These are phyloP conservation scores for Berkeleyomyces basicola DNA, from an alignment of 2,329 filamentous ascomycete species.

Conservation along the genomic window DNA sequence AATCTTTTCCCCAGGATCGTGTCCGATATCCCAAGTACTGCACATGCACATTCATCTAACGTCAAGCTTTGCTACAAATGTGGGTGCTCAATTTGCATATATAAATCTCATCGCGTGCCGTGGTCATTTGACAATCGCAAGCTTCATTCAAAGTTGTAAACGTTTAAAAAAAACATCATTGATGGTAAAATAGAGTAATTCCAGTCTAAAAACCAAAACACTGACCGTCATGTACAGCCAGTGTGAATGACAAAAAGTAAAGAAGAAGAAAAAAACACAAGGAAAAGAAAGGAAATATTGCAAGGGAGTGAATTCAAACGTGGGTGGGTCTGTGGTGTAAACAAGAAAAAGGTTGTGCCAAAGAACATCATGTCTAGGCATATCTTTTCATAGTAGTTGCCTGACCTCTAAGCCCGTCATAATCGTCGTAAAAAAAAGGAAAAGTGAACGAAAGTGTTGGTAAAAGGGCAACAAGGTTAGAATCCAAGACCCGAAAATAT, in stretches of 20 bases:
- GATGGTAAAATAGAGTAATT: too few relatives aligned
- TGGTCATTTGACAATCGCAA: too few relatives aligned
- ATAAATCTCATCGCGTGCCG: too few relatives aligned
- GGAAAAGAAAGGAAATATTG: not conserved
- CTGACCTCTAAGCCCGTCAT: constrained; percentile 8
- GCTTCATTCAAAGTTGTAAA: too few relatives aligned
- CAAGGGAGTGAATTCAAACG: not conserved
- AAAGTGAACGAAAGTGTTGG: not conserved
- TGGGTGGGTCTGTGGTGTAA: not conserved
- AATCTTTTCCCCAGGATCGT: too few relatives aligned
- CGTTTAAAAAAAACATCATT: too few relatives aligned
- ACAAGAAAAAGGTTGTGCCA: constrained; percentile 12
- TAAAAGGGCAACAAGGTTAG: not conserved
- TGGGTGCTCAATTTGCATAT: too few relatives aligned
- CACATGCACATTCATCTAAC: too few relatives aligned
- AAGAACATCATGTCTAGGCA: constrained; percentile 2
- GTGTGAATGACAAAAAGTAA: not conserved
- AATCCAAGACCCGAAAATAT: not conserved
- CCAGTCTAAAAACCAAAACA: not conserved
- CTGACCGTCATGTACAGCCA: not conserved
- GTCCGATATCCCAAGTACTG: too few relatives aligned
- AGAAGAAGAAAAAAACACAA: not conserved
- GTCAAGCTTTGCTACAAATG: too few relatives aligned
- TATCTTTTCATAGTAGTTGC: not conserved
- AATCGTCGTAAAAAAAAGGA: constrained; percentile 10